These are phyloP conservation scores for Diutina catenulata DNA, from an alignment of 1,139 yeast species.

Conservation along the genomic window DNA sequence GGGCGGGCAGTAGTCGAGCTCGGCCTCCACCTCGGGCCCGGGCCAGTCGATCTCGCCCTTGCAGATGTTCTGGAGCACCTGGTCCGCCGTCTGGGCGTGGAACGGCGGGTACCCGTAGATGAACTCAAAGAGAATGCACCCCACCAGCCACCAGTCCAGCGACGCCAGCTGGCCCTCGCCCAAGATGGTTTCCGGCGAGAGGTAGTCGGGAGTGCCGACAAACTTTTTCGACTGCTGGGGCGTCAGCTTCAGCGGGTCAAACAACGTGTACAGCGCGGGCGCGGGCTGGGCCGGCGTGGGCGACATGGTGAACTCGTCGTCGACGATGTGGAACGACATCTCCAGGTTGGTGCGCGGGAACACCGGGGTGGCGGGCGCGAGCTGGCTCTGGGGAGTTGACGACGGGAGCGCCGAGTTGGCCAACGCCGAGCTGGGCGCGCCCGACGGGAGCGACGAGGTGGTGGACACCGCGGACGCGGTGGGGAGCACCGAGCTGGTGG, in stretches of 20 bases:
- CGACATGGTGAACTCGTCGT: slow-evolving; percentile 23
- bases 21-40: slow-evolving; percentile 36
- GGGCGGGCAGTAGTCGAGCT: slow-evolving; percentile 41
- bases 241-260: slow-evolving; percentile 48
- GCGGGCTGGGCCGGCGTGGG: slow-evolving; percentile 9
- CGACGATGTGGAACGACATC: slow-evolving; percentile 41
- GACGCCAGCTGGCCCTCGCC: slow-evolving; percentile 80
- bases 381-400: too few relatives aligned
- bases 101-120: slow-evolving; percentile 93
- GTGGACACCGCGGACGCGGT: slow-evolving; percentile 12
- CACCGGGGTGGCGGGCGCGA: slow-evolving; percentile 32
- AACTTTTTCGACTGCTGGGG: slow-evolving; percentile 38
- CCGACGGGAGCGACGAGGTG: slow-evolving; percentile 14
- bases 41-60: slow-evolving; percentile 82
- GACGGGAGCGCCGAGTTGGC: too few relatives aligned
- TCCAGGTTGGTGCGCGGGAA: slow-evolving; percentile 41
- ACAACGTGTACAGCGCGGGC: slow-evolving; percentile 44
- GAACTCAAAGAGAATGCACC: slow-evolving; percentile 89
- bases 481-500: background rate
- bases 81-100: slow-evolving; percentile 70
- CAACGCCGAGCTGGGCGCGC: too few relatives aligned
- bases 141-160: slow-evolving; percentile 98
- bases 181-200: slow-evolving; percentile 90
- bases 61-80: slow-evolving; percentile 73
- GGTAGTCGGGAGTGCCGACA: slow-evolving; percentile 96